These are phyloP conservation scores for Botrytis deweyae DNA, from an alignment of 2,329 filamentous ascomycete genomes.

Conservation along the genomic window DNA sequence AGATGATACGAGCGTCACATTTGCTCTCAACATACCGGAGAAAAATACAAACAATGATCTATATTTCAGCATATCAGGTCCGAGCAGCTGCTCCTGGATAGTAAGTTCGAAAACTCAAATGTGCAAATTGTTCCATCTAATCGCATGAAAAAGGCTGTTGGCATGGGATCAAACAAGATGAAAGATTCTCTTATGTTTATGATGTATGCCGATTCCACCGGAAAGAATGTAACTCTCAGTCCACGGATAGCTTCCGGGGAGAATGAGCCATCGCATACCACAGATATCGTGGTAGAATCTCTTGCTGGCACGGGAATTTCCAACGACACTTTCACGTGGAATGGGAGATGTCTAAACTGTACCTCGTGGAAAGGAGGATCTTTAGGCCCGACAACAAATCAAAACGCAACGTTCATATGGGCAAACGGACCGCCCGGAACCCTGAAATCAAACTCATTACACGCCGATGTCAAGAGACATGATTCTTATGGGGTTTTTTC, in stretches of 20 bases:
- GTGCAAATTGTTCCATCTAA: background rate
- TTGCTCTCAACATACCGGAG: constrained; percentile 52
- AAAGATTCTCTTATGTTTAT: constrained; percentile 53
- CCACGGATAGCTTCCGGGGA: constrained; percentile 52
- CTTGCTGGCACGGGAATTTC: constrained; percentile 50
- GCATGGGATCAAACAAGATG: constrained; percentile 54
- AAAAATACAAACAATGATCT: constrained; percentile 47
- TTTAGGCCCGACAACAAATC: constrained; percentile 50
- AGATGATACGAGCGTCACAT: constrained; percentile 46
- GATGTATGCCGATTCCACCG: constrained; percentile 50
- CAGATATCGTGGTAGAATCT: constrained; percentile 46
- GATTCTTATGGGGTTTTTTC: constrained; percentile 53
- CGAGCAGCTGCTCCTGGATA: constrained; percentile 50
- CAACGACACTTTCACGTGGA: constrained; percentile 46
- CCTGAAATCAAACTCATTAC: constrained; percentile 45
- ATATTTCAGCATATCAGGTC: constrained; percentile 55
- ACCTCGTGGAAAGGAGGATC: constrained; percentile 50
- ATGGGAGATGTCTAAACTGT: constrained; percentile 54
- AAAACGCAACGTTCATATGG: constrained; percentile 52
- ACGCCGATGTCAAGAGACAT: constrained; percentile 53
- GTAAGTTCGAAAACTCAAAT: constrained; percentile 26
- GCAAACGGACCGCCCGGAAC: constrained; percentile 52
- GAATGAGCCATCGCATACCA: constrained; percentile 50
- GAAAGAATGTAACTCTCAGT: constrained; percentile 55
- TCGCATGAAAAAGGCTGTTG: constrained; percentile 44